Evolutionary conservation across 2,329 filamentous ascomycete genomes (phyloP), one percentile per base, ranked within the genome.

Genomic region (Hawksworthiomyces lignivorus): DNA sequence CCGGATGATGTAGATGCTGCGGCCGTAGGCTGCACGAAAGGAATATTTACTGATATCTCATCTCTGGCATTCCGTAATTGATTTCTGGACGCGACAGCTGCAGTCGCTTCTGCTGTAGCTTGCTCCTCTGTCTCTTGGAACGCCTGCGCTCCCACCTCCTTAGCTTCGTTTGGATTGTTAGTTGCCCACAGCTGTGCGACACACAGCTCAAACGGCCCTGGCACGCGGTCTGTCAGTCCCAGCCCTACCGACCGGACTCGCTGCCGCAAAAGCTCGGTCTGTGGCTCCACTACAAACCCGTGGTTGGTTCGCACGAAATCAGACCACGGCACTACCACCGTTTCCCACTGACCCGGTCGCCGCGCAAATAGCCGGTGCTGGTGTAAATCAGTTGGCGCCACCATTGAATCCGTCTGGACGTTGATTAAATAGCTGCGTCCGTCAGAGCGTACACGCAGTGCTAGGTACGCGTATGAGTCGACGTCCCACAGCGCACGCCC

Each of bases 271-370:
- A 98, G 82, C 60, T 94, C 88, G 11, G 82, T 82, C 69, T 97
- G 90, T 24, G 92, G 92, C 66, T 97, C 89, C 5, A 96, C 82
- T 2, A 94, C 87, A 54, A 86, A 80, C 7, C 92, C 92, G 56
- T 94, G 79, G 58, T 96, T 97, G 12, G 92, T 98, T 49, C 92
- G 75, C 45, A 98, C 90, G 63, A 98, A 97, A 50, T 94, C 87
- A 53, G 82, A 83, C 75, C 89, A 92, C 48, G 84, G 84, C 49
- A 98, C 83, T 35, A 94, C 63, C n/a, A 96, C 76, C 2, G 92
- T 96, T 70, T 98, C 90, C 92, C 92, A 98, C 54, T 89, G 75
- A 1, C 88, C 88, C 0, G 85, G 81, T 8, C 77, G 76, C 55
- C 81, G 82, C 8, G 83, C 74, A 52, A 87, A 94, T 5, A 98